A percentile compares a stretch with the other conserved stretches of the same genome.
These are phyloP conservation scores for Colletotrichum tanaceti DNA, from an alignment of 2,329 filamentous ascomycete genomes.

Conservation along the genomic window DNA sequence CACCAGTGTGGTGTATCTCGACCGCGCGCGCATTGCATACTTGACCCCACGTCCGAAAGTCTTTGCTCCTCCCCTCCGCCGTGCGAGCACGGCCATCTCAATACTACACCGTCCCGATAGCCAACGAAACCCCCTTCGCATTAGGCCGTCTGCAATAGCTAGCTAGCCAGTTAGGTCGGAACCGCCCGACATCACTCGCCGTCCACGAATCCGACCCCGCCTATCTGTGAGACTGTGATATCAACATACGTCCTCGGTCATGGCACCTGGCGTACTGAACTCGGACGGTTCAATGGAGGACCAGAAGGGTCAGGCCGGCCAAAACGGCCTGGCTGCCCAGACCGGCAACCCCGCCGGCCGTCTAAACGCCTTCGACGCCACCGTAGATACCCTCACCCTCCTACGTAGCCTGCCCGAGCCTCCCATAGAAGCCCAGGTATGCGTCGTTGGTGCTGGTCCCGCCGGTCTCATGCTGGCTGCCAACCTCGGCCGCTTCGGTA, in stretches of 20 bases:
- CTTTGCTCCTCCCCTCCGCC: constrained; percentile 20
- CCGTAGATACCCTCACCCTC: constrained; percentile 60
- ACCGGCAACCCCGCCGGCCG: constrained; percentile 40
- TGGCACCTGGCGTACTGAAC: constrained; percentile 52
- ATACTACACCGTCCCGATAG: not conserved
- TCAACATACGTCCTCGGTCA: constrained; percentile 40
- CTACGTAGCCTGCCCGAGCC: constrained; percentile 61
- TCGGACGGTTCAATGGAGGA: constrained; percentile 50
- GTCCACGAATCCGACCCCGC: constrained; percentile 19
- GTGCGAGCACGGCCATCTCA: constrained; percentile 27
- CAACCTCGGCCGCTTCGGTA: constrained; percentile 72
- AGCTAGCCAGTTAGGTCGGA: constrained; percentile 21
- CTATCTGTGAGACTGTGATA: constrained; percentile 29
- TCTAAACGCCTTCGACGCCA: constrained; percentile 50
- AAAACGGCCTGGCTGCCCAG: constrained; percentile 41
- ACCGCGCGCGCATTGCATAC: constrained; percentile 29
- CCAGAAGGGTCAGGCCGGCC: constrained; percentile 43
- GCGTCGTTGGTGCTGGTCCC: constrained; percentile 67
- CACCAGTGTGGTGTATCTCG: constrained; percentile 32
- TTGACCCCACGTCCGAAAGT: constrained; percentile 22
- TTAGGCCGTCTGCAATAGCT: constrained; percentile 26
- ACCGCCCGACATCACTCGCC: not conserved
- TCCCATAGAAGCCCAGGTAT: constrained; percentile 60
- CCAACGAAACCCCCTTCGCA: not conserved
- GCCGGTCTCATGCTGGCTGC: constrained; percentile 67